Evolutionary conservation across 1,284 basidiomycete genomes (phyloP).

Genomic region (Ganoderma leucocontextum): DNA sequence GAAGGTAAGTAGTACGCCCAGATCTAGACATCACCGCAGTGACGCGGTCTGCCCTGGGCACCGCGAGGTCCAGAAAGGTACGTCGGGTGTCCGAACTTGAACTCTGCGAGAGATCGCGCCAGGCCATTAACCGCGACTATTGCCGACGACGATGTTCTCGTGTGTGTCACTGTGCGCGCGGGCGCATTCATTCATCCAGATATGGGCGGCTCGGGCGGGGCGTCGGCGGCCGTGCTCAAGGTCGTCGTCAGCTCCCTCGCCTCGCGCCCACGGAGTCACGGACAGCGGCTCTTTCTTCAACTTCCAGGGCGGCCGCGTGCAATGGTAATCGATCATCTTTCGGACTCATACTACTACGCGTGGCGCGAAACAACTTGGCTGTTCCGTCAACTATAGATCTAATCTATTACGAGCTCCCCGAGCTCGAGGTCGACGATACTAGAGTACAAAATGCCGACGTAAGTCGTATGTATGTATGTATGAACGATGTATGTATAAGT

Average conservation of each 20-base stretch:
- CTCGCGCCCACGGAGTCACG: neutral
- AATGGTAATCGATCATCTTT: conserved; percentile 1
- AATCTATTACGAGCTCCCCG: too few species aligned
- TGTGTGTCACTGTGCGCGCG: too few species aligned
- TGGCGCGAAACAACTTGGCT: too few species aligned
- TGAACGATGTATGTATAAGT: too few species aligned
- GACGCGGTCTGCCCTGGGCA: conserved; percentile 11
- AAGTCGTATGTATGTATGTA: too few species aligned
- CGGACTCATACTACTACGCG: too few species aligned
- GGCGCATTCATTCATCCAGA: neutral
- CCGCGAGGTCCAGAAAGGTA: conserved; percentile 6
- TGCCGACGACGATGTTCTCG: too few species aligned
- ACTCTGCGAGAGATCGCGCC: too few species aligned
- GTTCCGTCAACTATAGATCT: too few species aligned
- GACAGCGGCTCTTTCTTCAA: conserved; percentile 17
- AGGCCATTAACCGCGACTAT: too few species aligned
- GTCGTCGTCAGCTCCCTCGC: neutral
- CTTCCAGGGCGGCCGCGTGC: conserved; percentile 4
- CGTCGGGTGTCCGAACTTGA: neutral
- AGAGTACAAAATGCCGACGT: too few species aligned
- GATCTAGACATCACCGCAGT: conserved; percentile 9
- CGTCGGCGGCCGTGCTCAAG: conserved; percentile 11
- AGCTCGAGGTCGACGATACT: too few species aligned
- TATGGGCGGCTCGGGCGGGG: conserved; percentile 6
- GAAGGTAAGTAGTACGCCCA: conserved; percentile 2